Base-by-base conservation (phyloP, 2,329 filamentous ascomycete species). In the Neopestalotiopsis clavispora region DNA sequence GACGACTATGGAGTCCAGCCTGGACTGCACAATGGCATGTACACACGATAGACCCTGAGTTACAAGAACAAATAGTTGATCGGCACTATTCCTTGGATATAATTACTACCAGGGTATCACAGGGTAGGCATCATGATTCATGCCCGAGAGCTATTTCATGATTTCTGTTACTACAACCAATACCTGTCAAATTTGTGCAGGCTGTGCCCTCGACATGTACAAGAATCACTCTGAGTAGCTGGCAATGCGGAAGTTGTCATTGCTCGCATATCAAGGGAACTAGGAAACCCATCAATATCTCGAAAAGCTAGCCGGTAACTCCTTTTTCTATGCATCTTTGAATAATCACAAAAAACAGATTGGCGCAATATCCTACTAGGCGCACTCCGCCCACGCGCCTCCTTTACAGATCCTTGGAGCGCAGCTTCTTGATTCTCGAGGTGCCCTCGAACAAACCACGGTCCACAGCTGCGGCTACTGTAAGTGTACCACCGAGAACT, bases 401-500 rank as follows among this genome's bases (percentile, higher is more conserved):
- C 32, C 28, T 64, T 17, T 79, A 90, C 70, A 89, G 76, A 71
- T 88, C 89, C 82, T 92, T 92, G 4, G 85, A 81, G 73, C 87
- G 94, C 79, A 97, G 81, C 87, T 99, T 99, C 88, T 92, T 97
- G 72, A 98, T 85, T 78, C 92, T 89, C 69, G 91, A 89, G 2
- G 89, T 88, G 57, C 96, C 96, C 82, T 99, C 96, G 76, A 98
- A 99, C 70, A 98, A 81, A 64, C 92, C 93, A 68, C 97, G 89
- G 79, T 99, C 96, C 40, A 99, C 85, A 4, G 96, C 96, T 5
- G 97, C 96, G 12, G 96, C 96, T 20, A 99, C 96, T 0, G 96
- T 99, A 73, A 99, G 83, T 0, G 96, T 99, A 74, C 96, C 96
- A 71, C 96, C 96, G 65, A 99, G 91, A 70, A 98, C 92, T 49